Evolutionary conservation across 352 stramenopile species (phyloP).

Genomic region (Globisporangium camurandrum): DNA sequence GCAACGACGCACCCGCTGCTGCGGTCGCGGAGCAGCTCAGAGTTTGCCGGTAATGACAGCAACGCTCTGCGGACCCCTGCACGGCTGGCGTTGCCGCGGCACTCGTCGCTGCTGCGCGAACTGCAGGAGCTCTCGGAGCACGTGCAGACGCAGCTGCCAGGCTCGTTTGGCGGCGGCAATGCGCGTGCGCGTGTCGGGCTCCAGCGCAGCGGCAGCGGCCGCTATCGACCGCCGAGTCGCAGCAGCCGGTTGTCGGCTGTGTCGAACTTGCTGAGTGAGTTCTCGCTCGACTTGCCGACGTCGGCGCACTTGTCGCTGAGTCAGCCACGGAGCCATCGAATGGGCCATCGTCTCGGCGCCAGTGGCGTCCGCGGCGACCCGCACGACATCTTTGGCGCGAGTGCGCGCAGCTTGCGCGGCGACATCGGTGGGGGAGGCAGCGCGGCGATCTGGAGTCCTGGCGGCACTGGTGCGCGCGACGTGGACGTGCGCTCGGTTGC

Average conservation of each 20-base stretch:
- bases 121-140: conserved; percentile 70
- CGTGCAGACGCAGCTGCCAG: conserved; percentile 59
- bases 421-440: conserved; percentile 19
- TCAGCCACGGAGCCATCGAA: conserved; percentile 17
- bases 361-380: conserved; percentile 39
- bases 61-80: conserved; percentile 22
- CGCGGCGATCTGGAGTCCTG: conserved; percentile 28
- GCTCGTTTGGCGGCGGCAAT: conserved; percentile 16
- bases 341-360: conserved; percentile 21
- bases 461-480: conserved; percentile 23
- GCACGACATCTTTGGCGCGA: conserved; percentile 40
- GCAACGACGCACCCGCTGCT: conserved; percentile 30
- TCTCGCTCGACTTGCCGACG: conserved; percentile 69
- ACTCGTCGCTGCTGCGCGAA: conserved; percentile 67
- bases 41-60: conserved; percentile 5
- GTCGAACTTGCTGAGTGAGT: conserved; percentile 75
- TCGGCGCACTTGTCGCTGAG: conserved; percentile 30
- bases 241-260: conserved; percentile 59
- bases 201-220: conserved; percentile 32
- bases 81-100: conserved; percentile 43
- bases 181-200: conserved; percentile 18
- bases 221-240: conserved; percentile 43
- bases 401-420: conserved; percentile 26
- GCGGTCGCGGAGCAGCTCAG: conserved; percentile 15
- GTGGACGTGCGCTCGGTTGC: conserved; percentile 62